Conservation (phyloP, 805 yeast genomes). For the Metschnikowia cerradonensis region DNA sequence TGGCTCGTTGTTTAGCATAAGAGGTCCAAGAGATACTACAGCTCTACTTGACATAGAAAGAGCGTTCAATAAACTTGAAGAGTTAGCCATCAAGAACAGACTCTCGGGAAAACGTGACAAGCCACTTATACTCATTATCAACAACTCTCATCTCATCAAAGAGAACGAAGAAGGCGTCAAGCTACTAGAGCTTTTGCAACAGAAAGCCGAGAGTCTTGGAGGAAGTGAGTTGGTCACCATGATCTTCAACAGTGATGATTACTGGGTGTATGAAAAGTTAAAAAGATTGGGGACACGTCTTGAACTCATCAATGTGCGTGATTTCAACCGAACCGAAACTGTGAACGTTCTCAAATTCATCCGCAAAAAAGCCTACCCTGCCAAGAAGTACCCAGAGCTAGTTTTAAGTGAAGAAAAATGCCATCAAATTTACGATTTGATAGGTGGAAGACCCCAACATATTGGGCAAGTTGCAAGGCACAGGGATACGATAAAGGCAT, state of each 20-base stretch:
- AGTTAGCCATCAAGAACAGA: constrained; percentile 55
- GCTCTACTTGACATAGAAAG: constrained; percentile 79
- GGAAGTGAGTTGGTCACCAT: constrained; percentile 70
- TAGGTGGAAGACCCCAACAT: constrained; percentile 86
- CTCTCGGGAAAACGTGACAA: constrained; percentile 32
- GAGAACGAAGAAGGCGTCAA: constrained; percentile 72
- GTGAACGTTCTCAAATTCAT: constrained; percentile 50
- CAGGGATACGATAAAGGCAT: constrained; percentile 51
- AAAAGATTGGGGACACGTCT: constrained; percentile 68
- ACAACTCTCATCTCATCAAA: constrained; percentile 69
- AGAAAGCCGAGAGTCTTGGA: constrained; percentile 73
- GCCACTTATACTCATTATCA: constrained; percentile 69
- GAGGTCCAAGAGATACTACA: constrained; percentile 84
- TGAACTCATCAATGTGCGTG: constrained; percentile 66
- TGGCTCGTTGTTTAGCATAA: constrained; percentile 72
- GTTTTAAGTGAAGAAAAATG: constrained; percentile 36
- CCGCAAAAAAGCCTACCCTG: constrained; percentile 39
- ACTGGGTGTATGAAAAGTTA: constrained; percentile 80
- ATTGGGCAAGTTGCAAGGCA: constrained; percentile 65
- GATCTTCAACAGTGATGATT: constrained; percentile 77
- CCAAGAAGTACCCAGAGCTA: constrained; percentile 33
- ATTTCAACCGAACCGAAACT: constrained; percentile 54
- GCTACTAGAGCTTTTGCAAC: constrained; percentile 71
- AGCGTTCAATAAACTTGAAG: constrained; percentile 72
- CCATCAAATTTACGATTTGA: constrained; percentile 56